Base-by-base conservation (phyloP, 176 grass and related monocot species). In the Pontederia paniculata region DNA sequence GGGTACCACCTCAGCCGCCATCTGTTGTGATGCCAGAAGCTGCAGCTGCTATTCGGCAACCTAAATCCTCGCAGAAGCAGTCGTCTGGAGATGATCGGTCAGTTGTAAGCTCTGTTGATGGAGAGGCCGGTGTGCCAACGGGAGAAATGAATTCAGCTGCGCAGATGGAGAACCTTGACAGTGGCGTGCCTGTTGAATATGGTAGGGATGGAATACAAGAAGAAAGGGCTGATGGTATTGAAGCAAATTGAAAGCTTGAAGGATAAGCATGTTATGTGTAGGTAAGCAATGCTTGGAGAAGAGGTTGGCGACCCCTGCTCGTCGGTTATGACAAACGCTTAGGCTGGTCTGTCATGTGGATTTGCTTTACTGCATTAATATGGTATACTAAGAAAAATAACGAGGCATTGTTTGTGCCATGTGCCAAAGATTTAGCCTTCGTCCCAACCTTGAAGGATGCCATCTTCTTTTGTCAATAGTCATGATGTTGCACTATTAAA, bases 1-100 rank as follows among this genome's bases (percentile, higher is more conserved):
- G 89, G 89, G 76, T 83, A 12, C 78, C 81, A 8, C 89, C 84
- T 3, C 86, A 87, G 51, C 44, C 80, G 41, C 77, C 86, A 1
- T 21, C 80, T 0, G 76, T 84, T 8, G 72, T 58, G 21, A 72
- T 88, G 80, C 72, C 86, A 12, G 91, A 90, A 73, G 91, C 83
- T 0, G 68, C 65, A 0, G 74, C 74, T 0, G 86, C 83, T 63
- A 97, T 97, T 45, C 66, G 86, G 8, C 91, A 86, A 12, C 71
- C 72, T 9, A 89, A 80, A 63, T 56, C 74, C 42, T 50, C 48
- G 20, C 67, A 65, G 13, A 79, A 62, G 72, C 84, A 78, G 49
- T 45, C 54, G 9, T 84, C 63, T 0, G 76, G 62, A 2, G 59
- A 78, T 17, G 6, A 15, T 7, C 68, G 7, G 9, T 65, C 28